Evolutionary conservation across 495 filamentous ascomycete genomes (phyloP).

Genomic region (Astrothelium subdiscretum): DNA sequence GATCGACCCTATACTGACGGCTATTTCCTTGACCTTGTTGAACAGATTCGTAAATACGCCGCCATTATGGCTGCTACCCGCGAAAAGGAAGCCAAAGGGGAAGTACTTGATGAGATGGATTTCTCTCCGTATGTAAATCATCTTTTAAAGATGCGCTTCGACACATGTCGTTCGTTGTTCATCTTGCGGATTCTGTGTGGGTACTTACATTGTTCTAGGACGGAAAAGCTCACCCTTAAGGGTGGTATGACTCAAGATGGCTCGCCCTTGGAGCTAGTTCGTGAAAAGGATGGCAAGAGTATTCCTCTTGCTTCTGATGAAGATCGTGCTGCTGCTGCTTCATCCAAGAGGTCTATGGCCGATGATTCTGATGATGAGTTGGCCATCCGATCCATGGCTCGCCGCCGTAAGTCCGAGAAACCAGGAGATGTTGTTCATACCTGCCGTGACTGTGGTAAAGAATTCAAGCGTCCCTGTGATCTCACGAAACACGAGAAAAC

Average conservation of each 20-base stretch:
- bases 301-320: slow-evolving; percentile 48
- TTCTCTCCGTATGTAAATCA: slow-evolving; percentile 28
- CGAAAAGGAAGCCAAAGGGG: slow-evolving; percentile 28
- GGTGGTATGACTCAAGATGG: slow-evolving; percentile 70
- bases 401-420: slow-evolving; percentile 65
- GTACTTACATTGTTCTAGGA: slow-evolving; percentile 39
- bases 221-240: slow-evolving; percentile 57
- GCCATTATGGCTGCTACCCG: slow-evolving; percentile 41
- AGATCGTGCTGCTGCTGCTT: slow-evolving; percentile 11
- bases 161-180: neutral
- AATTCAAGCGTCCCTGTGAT: slow-evolving; percentile 87
- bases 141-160: neutral
- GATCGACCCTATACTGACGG: slow-evolving; percentile 83
- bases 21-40: slow-evolving; percentile 89
- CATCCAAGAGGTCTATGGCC: slow-evolving; percentile 18
- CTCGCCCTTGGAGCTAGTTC: slow-evolving; percentile 64
- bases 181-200: neutral
- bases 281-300: slow-evolving; percentile 56
- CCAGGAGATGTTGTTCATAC: slow-evolving; percentile 26
- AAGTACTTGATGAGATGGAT: slow-evolving; percentile 30
- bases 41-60: slow-evolving; percentile 47
- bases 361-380: slow-evolving; percentile 54
- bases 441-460: slow-evolving; percentile 57
- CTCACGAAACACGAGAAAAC: slow-evolving; percentile 96
- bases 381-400: slow-evolving; percentile 76